These are phyloP conservation scores for Aphanomyces astaci DNA, from an alignment of 352 stramenopile species.

Conservation along the genomic window DNA sequence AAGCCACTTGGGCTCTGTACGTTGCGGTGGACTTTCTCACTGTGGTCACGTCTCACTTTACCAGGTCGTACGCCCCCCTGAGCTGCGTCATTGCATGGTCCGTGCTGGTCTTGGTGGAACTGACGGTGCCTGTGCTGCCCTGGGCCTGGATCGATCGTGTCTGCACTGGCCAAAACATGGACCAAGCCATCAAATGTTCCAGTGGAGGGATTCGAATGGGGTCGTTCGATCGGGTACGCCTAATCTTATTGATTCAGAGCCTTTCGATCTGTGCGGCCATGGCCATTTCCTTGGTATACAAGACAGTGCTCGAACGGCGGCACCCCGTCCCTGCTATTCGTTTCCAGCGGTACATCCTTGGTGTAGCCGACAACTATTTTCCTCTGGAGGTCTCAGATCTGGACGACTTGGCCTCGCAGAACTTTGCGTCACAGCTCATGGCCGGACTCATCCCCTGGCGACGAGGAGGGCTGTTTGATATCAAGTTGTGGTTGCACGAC, in stretches of 20 bases:
- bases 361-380: background rate
- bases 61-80: background rate
- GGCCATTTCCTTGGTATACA: background rate
- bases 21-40: background rate
- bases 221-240: background rate
- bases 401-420: background rate
- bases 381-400: background rate
- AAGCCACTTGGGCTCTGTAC: background rate
- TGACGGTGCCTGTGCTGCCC: background rate
- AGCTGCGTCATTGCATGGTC: background rate
- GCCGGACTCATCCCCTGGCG: background rate
- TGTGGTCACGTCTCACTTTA: background rate
- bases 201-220: background rate
- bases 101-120: background rate
- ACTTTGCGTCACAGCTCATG: background rate
- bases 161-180: background rate
- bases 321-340: background rate
- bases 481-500: slow-evolving; percentile 4
- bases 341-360: background rate
- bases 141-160: background rate
- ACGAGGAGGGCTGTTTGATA: background rate
- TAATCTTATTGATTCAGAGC: background rate
- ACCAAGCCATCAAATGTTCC: background rate
- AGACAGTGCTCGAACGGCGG: background rate
- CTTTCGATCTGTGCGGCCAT: background rate